Conservation (phyloP, 139 green algal species). For the Chlorella sp. region DNA sequence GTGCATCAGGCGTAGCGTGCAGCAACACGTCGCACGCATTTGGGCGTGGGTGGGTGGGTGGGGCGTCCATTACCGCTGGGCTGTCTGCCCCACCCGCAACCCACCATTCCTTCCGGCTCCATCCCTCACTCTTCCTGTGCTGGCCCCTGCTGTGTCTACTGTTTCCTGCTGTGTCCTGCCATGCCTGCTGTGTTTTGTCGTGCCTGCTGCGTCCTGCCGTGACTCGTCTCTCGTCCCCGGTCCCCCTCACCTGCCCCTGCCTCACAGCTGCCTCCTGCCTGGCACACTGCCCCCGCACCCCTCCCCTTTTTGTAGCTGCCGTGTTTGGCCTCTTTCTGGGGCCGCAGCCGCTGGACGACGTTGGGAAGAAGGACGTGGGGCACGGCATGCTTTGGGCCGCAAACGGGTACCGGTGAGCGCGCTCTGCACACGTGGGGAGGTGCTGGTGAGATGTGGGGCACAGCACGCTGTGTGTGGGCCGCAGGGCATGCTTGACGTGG, state of each 20-base stretch:
- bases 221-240: too few species aligned
- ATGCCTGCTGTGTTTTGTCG: too few species aligned
- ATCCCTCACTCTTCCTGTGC: too few species aligned
- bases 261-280: background rate
- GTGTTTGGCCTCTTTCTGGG: slow-evolving; percentile 48
- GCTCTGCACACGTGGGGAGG: background rate
- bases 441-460: background rate
- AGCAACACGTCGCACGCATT: background rate
- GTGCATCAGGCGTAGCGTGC: background rate
- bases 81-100: too few species aligned
- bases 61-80: too few species aligned
- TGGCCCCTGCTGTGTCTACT: too few species aligned
- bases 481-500: too few species aligned
- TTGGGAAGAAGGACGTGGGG: slow-evolving; percentile 17
- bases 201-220: too few species aligned
- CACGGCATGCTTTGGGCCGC: slow-evolving; percentile 40
- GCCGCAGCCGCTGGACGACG: slow-evolving; percentile 15
- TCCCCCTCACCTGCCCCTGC: background rate
- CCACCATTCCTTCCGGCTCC: too few species aligned
- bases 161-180: too few species aligned
- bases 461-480: too few species aligned
- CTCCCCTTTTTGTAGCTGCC: background rate
- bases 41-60: too few species aligned
- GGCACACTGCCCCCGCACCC: background rate
- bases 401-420: slow-evolving; percentile 35